Evolutionary conservation across 352 stramenopile genomes (phyloP), one percentile per base, ranked within the genome.

Genomic region (Sclerospora graminicola): DNA sequence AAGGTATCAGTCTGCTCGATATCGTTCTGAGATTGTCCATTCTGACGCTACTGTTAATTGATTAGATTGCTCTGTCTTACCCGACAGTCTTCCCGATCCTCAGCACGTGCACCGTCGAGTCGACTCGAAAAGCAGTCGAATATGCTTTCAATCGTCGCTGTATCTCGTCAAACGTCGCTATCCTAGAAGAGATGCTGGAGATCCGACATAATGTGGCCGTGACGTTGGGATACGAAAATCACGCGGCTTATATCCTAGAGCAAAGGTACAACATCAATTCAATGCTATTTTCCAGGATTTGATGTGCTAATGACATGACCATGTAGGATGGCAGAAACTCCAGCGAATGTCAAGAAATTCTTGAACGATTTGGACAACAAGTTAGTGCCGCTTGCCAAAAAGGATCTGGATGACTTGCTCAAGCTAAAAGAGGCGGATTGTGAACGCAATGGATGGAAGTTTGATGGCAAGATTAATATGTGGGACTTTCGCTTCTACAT

Each of bases 401-500:
- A 81, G 43, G 75, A 92, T 44, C 31, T 88, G 10, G 60, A 87
- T 38, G 38, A 66, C 42, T 63, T 92, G 24, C 46, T 84, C 37
- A 78, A 79, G 64, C 63, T 89, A 14, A 89, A 89, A 54, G 56
- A 83, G 57, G 49, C 58, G 4, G 70, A 86, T 45, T 79, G 64
- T 42, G 60, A 81, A 34, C 44, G 44, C 14, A 66, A 80, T 20
- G 60, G 41, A 1, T 66, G 62, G 61, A 67, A 79, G 41, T 87
- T 85, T 45, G 80, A 91, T 48, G 81, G 77, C 35, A 84, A 89
- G 51, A 63, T 96, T 56, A 88, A 95, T 62, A 89, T 91, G 57
- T 95, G 81, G 78, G 85, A 96, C 63, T 88, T 86, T 38, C 67
- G 66, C 14, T 96, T 89, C 63, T 96, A 96, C 66, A 84, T 82